Conservation (phyloP, 495 filamentous ascomycete species). For the Articulospora tetracladia region DNA sequence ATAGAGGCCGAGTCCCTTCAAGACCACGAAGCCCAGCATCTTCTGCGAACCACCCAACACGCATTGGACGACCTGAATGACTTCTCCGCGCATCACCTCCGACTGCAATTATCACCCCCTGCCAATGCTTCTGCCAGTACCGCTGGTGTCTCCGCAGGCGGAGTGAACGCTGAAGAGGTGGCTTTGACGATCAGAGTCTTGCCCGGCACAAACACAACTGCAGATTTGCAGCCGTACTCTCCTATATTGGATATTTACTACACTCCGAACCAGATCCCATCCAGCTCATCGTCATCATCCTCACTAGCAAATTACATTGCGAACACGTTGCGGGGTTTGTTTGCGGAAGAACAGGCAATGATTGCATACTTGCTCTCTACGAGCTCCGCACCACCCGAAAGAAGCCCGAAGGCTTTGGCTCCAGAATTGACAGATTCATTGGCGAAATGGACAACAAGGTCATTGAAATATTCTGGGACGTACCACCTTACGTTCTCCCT, state of each 20-base stretch:
- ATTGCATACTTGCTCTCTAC: slow-evolving; percentile 77
- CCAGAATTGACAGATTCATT: slow-evolving; percentile 41
- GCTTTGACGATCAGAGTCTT: slow-evolving; percentile 69
- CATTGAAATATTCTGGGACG: slow-evolving; percentile 87
- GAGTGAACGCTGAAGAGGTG: slow-evolving; percentile 28
- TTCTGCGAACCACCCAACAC: slow-evolving; percentile 83
- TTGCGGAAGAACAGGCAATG: slow-evolving; percentile 84
- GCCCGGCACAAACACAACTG: slow-evolving; percentile 56
- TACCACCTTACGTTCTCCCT: slow-evolving; percentile 97
- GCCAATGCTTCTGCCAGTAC: slow-evolving; percentile 15
- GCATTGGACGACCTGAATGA: slow-evolving; percentile 87
- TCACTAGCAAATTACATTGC: slow-evolving; percentile 79
- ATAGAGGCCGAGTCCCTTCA: slow-evolving; percentile 64
- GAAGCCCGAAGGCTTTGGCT: slow-evolving; percentile 34
- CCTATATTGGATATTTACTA: slow-evolving; percentile 79
- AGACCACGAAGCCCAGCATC: slow-evolving; percentile 65
- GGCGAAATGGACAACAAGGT: slow-evolving; percentile 62
- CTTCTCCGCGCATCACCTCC: slow-evolving; percentile 85
- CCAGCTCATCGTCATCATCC: slow-evolving; percentile 64
- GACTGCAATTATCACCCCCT: slow-evolving; percentile 60
- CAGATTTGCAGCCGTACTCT: slow-evolving; percentile 62
- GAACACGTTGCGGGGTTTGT: slow-evolving; percentile 70
- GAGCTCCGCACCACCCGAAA: slow-evolving; percentile 44
- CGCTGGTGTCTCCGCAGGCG: slow-evolving; percentile 11
- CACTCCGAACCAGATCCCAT: slow-evolving; percentile 67